Evolutionary conservation across 129 eudicot genomes (phyloP).

Genomic region (Tagetes erecta): DNA sequence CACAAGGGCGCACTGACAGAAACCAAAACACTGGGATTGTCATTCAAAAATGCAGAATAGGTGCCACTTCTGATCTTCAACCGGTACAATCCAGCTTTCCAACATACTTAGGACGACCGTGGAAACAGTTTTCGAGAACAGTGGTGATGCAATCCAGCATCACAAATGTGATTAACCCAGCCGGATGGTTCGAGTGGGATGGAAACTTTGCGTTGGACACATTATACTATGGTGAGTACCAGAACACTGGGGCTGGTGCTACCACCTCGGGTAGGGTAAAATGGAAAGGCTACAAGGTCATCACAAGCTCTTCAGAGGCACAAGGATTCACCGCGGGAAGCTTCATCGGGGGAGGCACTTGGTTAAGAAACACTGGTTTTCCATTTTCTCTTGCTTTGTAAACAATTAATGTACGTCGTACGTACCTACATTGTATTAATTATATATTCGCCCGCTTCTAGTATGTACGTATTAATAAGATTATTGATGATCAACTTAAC

Average conservation of each 20-base stretch:
- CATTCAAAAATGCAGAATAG: constrained; percentile 68
- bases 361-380: constrained; percentile 62
- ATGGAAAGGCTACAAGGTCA: constrained; percentile 72
- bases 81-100: constrained; percentile 58
- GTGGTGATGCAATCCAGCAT: constrained; percentile 70
- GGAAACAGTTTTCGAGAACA: constrained; percentile 75
- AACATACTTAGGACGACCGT: constrained; percentile 80
- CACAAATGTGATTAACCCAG: constrained; percentile 57
- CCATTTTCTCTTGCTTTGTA: constrained; percentile 70
- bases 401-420: too few relatives aligned
- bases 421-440: too few relatives aligned
- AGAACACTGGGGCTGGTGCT: constrained; percentile 75
- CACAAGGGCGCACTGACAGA: constrained; percentile 80
- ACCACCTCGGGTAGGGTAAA: constrained; percentile 54
- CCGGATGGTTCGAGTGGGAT: constrained; percentile 84
- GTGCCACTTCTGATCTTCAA: constrained; percentile 64
- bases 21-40: constrained; percentile 92
- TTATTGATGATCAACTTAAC: too few relatives aligned
- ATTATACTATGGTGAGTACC: constrained; percentile 59
- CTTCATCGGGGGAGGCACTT: constrained; percentile 65
- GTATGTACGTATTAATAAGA: too few relatives aligned
- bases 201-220: constrained; percentile 63
- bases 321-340: constrained; percentile 53
- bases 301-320: constrained; percentile 63
- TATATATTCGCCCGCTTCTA: too few relatives aligned